Base-by-base conservation (phyloP, 2,329 filamentous ascomycete species). In the Pseudohalonectria lignicola region DNA sequence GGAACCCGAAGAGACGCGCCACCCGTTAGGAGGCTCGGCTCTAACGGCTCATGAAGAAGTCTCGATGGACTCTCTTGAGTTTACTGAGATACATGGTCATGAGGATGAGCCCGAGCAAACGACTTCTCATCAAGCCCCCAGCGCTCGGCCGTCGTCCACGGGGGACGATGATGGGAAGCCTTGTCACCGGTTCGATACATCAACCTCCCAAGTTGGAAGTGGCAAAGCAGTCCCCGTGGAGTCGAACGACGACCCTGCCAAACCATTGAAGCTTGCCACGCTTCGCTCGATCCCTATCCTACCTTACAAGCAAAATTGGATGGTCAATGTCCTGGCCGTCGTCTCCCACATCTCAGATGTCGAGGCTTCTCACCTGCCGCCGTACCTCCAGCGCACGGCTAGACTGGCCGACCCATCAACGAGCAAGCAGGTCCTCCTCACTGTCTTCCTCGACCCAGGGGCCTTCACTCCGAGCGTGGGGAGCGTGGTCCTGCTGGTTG, bases 251-350 rank as follows among this genome's bases (percentile, higher is more conserved):
- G 57, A 52, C 0, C 57, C 29, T 12, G 31, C 58, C 19, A 55
- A 52, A 1, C 67, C 70, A 1, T 55, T 73, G 13, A 74, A 69
- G 44, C 64, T 76, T 20, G 74, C 70, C 0, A 58, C 60, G 4
- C 57, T 76, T 11, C 59, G 59, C 34, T 56, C 63, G 6, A 66
- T 76, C 35, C 67, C 70, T 0, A 56, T 64, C 42, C 60, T 76
- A 1, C 71, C 70, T 2, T 75, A 71, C 52, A 65, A 66, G 38
- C 69, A 74, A 41, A 76, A 76, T 48, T 76, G 70, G 71, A 67
- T 66, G 33, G 63, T 69, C 50, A 75, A 75, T 43, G 56, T 73
- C 6, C 62, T 76, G 4, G 69, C 61, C 39, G 59, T 76, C n/a
- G 43, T 75, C 4, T 53, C 57, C 0, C 61, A 62, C 2, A 53